phyloP scores from a whole-genome alignment of 306 rosid genomes.

The Senna tora region DNA sequence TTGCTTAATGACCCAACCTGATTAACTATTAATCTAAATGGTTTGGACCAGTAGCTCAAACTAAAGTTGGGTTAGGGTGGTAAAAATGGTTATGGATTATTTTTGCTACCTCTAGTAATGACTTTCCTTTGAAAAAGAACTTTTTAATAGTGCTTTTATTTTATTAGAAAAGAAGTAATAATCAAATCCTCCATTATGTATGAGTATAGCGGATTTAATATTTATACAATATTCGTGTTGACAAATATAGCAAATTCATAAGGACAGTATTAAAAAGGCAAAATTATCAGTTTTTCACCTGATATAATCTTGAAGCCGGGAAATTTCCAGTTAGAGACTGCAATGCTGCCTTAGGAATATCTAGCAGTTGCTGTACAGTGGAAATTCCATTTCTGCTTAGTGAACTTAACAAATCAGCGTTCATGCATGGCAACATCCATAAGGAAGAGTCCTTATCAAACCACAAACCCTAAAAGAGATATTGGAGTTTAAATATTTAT shows the following conservation, averaged over 20 bases:
- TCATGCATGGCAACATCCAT: slow-evolving; percentile 98
- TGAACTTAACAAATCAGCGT: slow-evolving; percentile 56
- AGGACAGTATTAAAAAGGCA: slow-evolving; percentile 23
- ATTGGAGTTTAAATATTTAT: slow-evolving; percentile 37
- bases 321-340: slow-evolving; percentile 66
- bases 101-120: too few relatives aligned
- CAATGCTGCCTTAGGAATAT: slow-evolving; percentile 68
- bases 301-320: slow-evolving; percentile 73
- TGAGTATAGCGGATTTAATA: too few relatives aligned
- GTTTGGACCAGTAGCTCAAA: too few relatives aligned
- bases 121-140: too few relatives aligned
- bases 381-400: slow-evolving; percentile 60
- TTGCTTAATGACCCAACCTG: too few relatives aligned
- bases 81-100: too few relatives aligned
- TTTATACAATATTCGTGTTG: not conserved
- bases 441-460: slow-evolving; percentile 74
- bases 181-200: too few relatives aligned
- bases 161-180: too few relatives aligned
- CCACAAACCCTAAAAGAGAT: slow-evolving; percentile 83
- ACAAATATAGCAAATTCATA: not conserved
- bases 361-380: slow-evolving; percentile 65
- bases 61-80: too few relatives aligned
- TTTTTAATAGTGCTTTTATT: too few relatives aligned
- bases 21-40: too few relatives aligned
- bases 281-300: slow-evolving; percentile 53